phyloP scores from a whole-genome alignment of 2,329 filamentous ascomycete genomes.

The Verticillium dahliae region DNA sequence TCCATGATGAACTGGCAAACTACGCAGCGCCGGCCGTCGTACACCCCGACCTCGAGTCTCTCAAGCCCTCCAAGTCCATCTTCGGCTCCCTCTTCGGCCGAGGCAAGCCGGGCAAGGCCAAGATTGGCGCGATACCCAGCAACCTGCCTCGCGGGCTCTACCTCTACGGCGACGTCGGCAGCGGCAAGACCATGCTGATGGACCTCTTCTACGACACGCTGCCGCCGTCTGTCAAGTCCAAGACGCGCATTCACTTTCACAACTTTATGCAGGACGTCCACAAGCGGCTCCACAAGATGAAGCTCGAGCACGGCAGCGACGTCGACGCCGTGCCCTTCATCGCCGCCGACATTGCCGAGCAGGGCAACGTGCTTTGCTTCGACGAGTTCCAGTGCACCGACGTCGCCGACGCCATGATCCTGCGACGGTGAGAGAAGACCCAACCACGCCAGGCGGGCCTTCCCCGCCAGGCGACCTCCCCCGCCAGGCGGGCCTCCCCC shows the following conservation, averaged over 20 bases:
- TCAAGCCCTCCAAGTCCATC: conserved; percentile 46
- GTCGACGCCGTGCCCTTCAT: conserved; percentile 88
- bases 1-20: conserved; percentile 72
- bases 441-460: background rate
- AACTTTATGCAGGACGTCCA: conserved; percentile 99
- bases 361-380: conserved; percentile 84
- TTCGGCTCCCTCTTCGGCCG: conserved; percentile 58
- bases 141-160: conserved; percentile 83
- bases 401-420: conserved; percentile 97
- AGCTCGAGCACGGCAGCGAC: conserved; percentile 82
- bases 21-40: conserved; percentile 71
- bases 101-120: conserved; percentile 25
- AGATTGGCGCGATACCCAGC: conserved; percentile 54
- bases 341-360: conserved; percentile 85
- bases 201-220: conserved; percentile 95
- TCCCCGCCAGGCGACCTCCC: too few relatives aligned
- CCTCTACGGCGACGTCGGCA: conserved; percentile 93
- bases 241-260: conserved; percentile 95
- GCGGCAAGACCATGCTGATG: conserved; percentile 99
- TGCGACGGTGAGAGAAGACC: conserved; percentile 53
- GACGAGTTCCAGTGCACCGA: conserved; percentile 99
- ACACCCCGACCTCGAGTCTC: conserved; percentile 69
- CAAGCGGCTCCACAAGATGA: conserved; percentile 81
- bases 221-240: conserved; percentile 69
- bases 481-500: background rate